A percentile compares a stretch with the other conserved stretches of the same genome.
These are phyloP conservation scores for Udeniomyces megalosporus DNA, from an alignment of 768 basidiomycete species.

Conservation along the genomic window DNA sequence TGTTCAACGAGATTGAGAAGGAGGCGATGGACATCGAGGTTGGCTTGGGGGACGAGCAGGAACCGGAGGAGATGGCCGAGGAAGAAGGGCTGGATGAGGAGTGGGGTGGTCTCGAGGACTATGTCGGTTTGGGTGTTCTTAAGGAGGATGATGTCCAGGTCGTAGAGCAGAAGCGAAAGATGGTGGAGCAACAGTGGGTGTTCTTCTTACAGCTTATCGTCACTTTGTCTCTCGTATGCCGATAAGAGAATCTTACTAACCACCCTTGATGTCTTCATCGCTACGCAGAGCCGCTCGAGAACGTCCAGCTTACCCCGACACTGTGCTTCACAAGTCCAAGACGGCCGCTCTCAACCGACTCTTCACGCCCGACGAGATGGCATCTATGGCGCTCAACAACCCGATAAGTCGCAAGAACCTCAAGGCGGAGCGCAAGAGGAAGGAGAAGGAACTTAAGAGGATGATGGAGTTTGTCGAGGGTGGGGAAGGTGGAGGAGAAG, in stretches of 20 bases:
- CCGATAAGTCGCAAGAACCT: slow-evolving; percentile 45
- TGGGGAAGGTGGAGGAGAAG: too few species aligned
- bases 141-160: slow-evolving; percentile 2
- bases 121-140: slow-evolving; percentile 18
- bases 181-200: neutral
- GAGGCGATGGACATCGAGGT: neutral
- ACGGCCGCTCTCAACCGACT: slow-evolving; percentile 41
- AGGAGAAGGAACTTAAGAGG: slow-evolving; percentile 32
- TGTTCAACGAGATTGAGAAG: neutral
- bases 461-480: neutral
- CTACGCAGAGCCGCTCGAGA: neutral
- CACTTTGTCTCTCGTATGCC: too few species aligned
- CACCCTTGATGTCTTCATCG: too few species aligned
- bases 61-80: slow-evolving; percentile 45
- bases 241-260: too few species aligned
- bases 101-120: slow-evolving; percentile 17
- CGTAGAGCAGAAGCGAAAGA: slow-evolving; percentile 3
- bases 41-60: neutral
- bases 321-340: slow-evolving; percentile 24
- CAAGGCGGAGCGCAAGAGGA: slow-evolving; percentile 50
- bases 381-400: slow-evolving; percentile 40
- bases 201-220: slow-evolving; percentile 13
- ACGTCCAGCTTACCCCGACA: slow-evolving; percentile 6
- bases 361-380: slow-evolving; percentile 36
- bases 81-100: slow-evolving; percentile 31